phyloP scores from a whole-genome alignment of 2,329 filamentous ascomycete genomes.

The Diplocarpon rosae region DNA sequence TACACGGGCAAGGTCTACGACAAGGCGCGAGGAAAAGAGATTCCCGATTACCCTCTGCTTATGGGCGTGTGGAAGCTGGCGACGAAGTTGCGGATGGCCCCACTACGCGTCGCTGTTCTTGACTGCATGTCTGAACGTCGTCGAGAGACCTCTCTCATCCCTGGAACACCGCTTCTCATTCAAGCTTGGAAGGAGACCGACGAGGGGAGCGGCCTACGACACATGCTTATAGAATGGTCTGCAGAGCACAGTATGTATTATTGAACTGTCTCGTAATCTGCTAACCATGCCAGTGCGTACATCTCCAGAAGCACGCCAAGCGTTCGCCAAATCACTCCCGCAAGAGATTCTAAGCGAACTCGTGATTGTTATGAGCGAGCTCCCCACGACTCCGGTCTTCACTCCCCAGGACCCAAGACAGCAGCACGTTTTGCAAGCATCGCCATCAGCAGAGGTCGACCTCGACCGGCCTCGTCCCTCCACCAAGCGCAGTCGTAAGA shows the following conservation, averaged over 20 bases:
- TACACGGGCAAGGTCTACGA: conserved; percentile 24
- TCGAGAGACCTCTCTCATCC: conserved; percentile 42
- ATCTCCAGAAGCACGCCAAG: conserved; percentile 39
- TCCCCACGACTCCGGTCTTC: conserved; percentile 27
- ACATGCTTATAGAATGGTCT: conserved; percentile 48
- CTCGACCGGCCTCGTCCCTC: conserved; percentile 22
- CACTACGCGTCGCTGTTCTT: conserved; percentile 29
- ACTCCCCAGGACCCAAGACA: conserved; percentile 2
- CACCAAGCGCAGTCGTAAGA: conserved; percentile 18
- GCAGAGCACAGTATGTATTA: conserved; percentile 41
- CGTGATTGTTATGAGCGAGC: conserved; percentile 49
- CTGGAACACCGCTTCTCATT: conserved; percentile 46
- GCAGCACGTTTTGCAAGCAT: conserved; percentile 1
- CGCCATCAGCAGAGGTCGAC: conserved; percentile 4
- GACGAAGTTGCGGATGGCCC: conserved; percentile 21
- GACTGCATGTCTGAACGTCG: conserved; percentile 47
- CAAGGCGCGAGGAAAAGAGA: conserved; percentile 12
- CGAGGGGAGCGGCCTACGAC: conserved; percentile 47
- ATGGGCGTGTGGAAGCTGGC: conserved; percentile 24
- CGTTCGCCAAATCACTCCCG: conserved; percentile 49
- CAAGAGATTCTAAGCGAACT: conserved; percentile 53
- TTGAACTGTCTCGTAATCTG: background rate
- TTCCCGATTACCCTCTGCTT: conserved; percentile 21
- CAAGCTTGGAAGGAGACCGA: conserved; percentile 52
- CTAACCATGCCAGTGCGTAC: conserved; percentile 13